These are phyloP conservation scores for Hysterium pulicare DNA, from an alignment of 2,329 filamentous ascomycete genomes.

Conservation along the genomic window DNA sequence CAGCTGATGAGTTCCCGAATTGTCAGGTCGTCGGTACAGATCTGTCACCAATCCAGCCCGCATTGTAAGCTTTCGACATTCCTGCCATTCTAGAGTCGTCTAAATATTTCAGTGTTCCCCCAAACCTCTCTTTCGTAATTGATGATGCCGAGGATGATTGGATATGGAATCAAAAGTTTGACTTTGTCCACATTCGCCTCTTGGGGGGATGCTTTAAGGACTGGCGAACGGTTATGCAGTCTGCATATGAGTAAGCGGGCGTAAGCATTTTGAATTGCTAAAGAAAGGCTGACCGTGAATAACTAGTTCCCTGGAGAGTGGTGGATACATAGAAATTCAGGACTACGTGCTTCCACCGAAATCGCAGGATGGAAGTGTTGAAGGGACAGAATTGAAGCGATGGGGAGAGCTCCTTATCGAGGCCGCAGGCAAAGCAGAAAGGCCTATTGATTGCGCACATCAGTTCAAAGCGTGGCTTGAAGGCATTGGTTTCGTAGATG, in stretches of 20 bases:
- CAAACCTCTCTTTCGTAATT: conserved; percentile 16
- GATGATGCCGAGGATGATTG: conserved; percentile 43
- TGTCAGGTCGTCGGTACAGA: conserved; percentile 10
- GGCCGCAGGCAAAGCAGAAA: conserved; percentile 33
- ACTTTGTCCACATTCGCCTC: conserved; percentile 53
- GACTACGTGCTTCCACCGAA: conserved; percentile 26
- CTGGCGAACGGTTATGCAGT: conserved; percentile 46
- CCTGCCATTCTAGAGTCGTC: not conserved
- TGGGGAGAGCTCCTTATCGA: conserved; percentile 23
- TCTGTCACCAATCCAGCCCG: conserved; percentile 23
- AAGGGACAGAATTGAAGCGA: conserved; percentile 4
- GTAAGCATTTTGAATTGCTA: not conserved
- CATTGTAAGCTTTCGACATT: conserved; percentile 6
- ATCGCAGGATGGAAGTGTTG: conserved; percentile 7
- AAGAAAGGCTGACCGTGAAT: not conserved
- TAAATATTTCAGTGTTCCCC: conserved; percentile 7
- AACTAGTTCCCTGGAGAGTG: conserved; percentile 39
- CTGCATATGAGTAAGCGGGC: conserved; percentile 12
- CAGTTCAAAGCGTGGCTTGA: conserved; percentile 37
- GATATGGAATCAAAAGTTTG: conserved; percentile 51
- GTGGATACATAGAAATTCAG: conserved; percentile 48
- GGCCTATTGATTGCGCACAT: conserved; percentile 33
- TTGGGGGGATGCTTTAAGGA: conserved; percentile 51
- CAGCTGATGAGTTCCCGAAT: conserved; percentile 10
- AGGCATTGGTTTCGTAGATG: conserved; percentile 42